Evolutionary conservation across 257 asterid genomes (phyloP).

Genomic region (Fraxinus anomala): DNA sequence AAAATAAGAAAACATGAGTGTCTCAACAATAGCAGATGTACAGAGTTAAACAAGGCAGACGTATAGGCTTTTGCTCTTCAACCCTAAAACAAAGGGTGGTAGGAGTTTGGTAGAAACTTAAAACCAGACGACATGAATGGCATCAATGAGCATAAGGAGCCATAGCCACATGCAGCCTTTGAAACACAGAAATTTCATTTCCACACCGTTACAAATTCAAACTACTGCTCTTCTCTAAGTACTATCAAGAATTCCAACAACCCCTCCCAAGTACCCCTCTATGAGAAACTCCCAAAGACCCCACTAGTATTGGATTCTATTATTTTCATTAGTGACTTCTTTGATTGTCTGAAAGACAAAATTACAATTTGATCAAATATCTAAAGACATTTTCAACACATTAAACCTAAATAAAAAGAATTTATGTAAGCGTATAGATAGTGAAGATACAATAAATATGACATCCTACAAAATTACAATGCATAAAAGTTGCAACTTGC

Average conservation of each 20-base stretch:
- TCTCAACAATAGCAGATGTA: constrained; percentile 4
- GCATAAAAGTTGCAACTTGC: not conserved
- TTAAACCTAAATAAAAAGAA: no score
- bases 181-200: not conserved
- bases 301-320: not conserved
- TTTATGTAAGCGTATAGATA: not conserved
- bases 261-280: not conserved
- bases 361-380: not conserved
- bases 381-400: not conserved
- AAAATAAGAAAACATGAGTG: not conserved
- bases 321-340: not conserved
- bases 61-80: not conserved
- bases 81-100: not conserved
- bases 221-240: not conserved
- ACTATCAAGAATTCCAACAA: not conserved
- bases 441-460: not conserved
- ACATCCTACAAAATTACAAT: no score
- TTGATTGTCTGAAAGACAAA: not conserved
- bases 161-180: not conserved
- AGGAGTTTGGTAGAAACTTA: not conserved
- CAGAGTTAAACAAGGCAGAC: not conserved
- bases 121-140: not conserved
- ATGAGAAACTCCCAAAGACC: not conserved
- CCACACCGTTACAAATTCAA: not conserved
- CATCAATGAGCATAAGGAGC: not conserved